Evolutionary conservation across 164 flowering plant genomes (phyloP).

Genomic region (Tetrastigma voinierianum): DNA sequence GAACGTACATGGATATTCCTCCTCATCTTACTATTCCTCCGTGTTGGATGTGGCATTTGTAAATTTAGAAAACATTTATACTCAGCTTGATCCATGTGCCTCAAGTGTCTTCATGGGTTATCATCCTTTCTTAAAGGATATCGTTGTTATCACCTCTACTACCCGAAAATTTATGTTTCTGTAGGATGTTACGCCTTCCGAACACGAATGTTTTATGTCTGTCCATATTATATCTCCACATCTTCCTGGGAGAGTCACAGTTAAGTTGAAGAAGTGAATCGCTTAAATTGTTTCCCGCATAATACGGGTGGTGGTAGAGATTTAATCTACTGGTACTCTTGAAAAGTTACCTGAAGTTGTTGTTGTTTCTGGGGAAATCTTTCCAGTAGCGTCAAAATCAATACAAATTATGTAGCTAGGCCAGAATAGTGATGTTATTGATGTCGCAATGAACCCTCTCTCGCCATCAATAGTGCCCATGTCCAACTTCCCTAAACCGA

Average conservation of each 20-base stretch:
- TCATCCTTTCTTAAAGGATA: slow-evolving; percentile 6
- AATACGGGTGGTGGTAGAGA: no score
- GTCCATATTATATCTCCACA: not conserved
- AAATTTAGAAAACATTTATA: not conserved
- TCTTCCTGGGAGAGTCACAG: not conserved
- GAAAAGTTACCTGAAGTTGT: not conserved
- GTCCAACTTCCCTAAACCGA: no score
- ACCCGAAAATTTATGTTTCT: slow-evolving; percentile 1
- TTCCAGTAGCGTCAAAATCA: not conserved
- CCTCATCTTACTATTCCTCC: slow-evolving; percentile 3
- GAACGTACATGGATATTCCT: slow-evolving; percentile 1
- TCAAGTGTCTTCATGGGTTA: not conserved
- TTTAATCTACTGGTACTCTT: no score
- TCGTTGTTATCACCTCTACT: slow-evolving; percentile 6
- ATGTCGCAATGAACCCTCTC: not conserved
- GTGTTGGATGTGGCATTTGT: slow-evolving; percentile 5
- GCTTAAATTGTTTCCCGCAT: no score
- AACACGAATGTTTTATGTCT: slow-evolving; percentile 6
- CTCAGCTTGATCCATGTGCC: not conserved
- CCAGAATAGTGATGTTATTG: not conserved
- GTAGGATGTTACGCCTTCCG: slow-evolving; percentile 5
- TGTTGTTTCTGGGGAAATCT: not conserved
- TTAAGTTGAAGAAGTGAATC: no score
- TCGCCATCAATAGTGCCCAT: not conserved
- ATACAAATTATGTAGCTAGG: not conserved